Evolutionary conservation across 768 basidiomycete genomes (phyloP).

Genomic region (Holtermanniella nyarrowii): DNA sequence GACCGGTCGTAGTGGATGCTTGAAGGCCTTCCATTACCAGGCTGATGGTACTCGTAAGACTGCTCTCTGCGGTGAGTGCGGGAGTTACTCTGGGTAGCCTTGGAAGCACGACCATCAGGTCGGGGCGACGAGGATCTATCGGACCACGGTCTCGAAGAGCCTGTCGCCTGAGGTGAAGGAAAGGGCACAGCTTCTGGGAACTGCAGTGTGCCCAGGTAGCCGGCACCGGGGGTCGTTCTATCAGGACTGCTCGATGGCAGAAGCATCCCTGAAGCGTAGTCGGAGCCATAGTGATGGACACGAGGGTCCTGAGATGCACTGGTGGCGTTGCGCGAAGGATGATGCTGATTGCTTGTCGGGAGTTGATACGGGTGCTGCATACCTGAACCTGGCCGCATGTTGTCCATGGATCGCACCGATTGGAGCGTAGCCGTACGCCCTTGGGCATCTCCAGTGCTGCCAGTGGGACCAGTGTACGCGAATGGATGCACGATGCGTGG

Average conservation of each 20-base stretch:
- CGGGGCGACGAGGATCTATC: not conserved
- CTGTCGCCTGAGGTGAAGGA: conserved; percentile 18
- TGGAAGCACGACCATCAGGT: not conserved
- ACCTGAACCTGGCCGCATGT: conserved; percentile 13
- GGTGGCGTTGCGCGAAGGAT: conserved; percentile 10
- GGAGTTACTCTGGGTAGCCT: not conserved
- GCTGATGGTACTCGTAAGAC: not conserved
- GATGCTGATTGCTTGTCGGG: not conserved
- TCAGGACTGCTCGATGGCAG: not conserved
- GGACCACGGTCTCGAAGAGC: not conserved
- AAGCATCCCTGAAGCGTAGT: not conserved
- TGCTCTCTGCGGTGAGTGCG: not conserved
- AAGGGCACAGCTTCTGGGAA: conserved; percentile 13
- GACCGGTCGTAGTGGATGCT: conserved; percentile 26
- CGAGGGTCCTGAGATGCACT: conserved; percentile 4
- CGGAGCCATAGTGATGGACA: not conserved
- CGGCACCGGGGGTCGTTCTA: not conserved
- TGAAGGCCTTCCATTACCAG: conserved; percentile 6
- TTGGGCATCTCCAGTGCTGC: not conserved
- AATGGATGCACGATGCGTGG: conserved; percentile 6
- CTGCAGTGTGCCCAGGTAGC: not conserved
- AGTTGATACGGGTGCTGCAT: conserved; percentile 17
- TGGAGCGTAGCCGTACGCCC: conserved; percentile 10
- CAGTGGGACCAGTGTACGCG: not conserved
- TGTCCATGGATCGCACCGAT: conserved; percentile 27